A percentile compares a stretch with the other conserved stretches of the same genome.
These are phyloP conservation scores for Globisporangium nagaii DNA, from an alignment of 352 stramenopile genomes.

Conservation along the genomic window DNA sequence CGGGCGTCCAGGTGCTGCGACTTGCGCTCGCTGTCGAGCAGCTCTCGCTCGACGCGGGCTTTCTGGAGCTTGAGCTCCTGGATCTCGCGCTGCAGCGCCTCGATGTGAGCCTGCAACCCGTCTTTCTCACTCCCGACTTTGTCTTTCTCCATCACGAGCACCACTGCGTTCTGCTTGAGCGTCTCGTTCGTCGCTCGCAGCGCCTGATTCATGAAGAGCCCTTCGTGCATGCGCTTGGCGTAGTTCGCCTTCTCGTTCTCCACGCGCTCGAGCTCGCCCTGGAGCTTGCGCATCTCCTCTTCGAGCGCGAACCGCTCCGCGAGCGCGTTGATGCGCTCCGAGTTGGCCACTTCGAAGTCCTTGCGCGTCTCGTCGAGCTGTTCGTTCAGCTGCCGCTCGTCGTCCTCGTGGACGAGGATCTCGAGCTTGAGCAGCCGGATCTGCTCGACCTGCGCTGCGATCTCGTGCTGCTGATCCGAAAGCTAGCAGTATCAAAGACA, in stretches of 20 bases:
- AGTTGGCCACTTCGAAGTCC: constrained; percentile 64
- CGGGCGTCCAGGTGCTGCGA: constrained; percentile 43
- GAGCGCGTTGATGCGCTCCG: constrained; percentile 56
- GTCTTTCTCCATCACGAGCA: constrained; percentile 56
- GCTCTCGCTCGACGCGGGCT: constrained; percentile 32
- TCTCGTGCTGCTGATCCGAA: constrained; percentile 26
- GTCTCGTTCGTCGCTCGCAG: constrained; percentile 55
- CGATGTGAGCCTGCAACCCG: constrained; percentile 24
- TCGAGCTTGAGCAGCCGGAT: constrained; percentile 59
- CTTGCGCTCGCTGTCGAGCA: constrained; percentile 39
- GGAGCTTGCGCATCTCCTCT: constrained; percentile 58
- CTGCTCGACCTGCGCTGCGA: constrained; percentile 34
- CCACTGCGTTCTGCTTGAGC: constrained; percentile 50
- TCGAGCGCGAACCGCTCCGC: constrained; percentile 53
- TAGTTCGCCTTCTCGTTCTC: constrained; percentile 56
- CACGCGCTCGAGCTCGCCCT: constrained; percentile 39
- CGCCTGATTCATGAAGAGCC: constrained; percentile 72
- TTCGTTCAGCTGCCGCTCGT: constrained; percentile 53
- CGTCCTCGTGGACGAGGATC: constrained; percentile 63
- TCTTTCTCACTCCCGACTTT: constrained; percentile 42
- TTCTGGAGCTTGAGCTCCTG: constrained; percentile 31
- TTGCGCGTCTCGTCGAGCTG: constrained; percentile 48
- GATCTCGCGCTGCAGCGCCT: constrained; percentile 22
- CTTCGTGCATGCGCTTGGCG: constrained; percentile 66
- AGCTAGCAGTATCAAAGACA: constrained; percentile 20